A percentile compares a stretch with the other conserved stretches of the same genome.
phyloP scores from a whole-genome alignment of 2,329 filamentous ascomycete species.

The Nemania serpens region DNA sequence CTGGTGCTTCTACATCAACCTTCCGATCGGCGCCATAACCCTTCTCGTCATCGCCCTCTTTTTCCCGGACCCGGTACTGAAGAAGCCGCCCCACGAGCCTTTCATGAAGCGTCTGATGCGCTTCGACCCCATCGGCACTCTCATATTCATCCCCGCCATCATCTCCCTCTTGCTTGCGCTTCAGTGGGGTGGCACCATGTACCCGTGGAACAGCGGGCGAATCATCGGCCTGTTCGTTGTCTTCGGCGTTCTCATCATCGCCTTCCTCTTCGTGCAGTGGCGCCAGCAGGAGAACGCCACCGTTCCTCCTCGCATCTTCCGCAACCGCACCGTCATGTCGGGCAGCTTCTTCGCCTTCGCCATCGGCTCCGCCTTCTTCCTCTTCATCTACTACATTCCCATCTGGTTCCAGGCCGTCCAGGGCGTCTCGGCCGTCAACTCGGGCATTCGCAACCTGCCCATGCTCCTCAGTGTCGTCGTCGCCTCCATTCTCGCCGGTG shows the following conservation, averaged over 20 bases:
- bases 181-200: constrained; percentile 49
- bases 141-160: constrained; percentile 42
- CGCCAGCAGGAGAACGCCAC: constrained; percentile 46
- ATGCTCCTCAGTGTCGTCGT: constrained; percentile 46
- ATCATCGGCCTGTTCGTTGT: constrained; percentile 53
- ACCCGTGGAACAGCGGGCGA: constrained; percentile 43
- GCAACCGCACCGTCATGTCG: constrained; percentile 43
- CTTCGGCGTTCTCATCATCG: constrained; percentile 43
- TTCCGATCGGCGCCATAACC: constrained; percentile 27
- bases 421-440: constrained; percentile 44
- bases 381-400: constrained; percentile 44
- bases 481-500: constrained; percentile 43
- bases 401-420: constrained; percentile 55
- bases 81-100: constrained; percentile 22
- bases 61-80: constrained; percentile 30
- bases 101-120: constrained; percentile 29
- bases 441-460: constrained; percentile 48
- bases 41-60: constrained; percentile 32
- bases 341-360: constrained; percentile 42
- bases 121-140: constrained; percentile 38
- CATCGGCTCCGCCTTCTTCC: constrained; percentile 42
- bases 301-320: constrained; percentile 47
- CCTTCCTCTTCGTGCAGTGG: constrained; percentile 44
- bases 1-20: constrained; percentile 33
- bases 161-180: constrained; percentile 53